Percentiles rank a stretch among this genome's conserved stretches.
Conservation (phyloP, 495 filamentous ascomycete species). For the Evansstolkia leycettana region DNA sequence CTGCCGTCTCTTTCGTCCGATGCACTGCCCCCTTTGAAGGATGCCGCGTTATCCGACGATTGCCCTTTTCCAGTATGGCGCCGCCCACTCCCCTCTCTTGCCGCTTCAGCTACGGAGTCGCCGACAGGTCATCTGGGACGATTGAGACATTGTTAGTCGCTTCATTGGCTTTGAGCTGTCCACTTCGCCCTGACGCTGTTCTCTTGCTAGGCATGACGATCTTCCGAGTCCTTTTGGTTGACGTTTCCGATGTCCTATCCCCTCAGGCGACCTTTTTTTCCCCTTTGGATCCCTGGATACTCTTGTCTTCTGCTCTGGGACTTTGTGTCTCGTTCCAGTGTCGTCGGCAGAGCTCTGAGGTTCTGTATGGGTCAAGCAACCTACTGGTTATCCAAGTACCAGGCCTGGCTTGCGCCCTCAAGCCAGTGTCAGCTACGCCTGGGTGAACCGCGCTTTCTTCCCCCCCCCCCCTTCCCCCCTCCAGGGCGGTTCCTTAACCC, state of each 20-base stretch:
- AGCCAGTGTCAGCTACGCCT: constrained; percentile 1
- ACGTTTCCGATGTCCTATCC: too few relatives aligned
- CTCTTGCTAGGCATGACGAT: too few relatives aligned
- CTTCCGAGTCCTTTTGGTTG: too few relatives aligned
- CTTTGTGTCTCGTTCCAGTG: too few relatives aligned
- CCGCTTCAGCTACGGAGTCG: constrained; percentile 6
- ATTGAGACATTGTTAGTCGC: constrained; percentile 5
- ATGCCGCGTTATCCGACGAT: constrained; percentile 6
- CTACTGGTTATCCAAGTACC: too few relatives aligned
- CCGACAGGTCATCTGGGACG: constrained; percentile 4
- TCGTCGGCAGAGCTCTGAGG: too few relatives aligned
- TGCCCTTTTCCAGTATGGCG: constrained; percentile 5
- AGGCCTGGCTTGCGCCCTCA: too few relatives aligned
- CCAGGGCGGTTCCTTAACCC: constrained; percentile 2
- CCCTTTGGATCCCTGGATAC: too few relatives aligned
- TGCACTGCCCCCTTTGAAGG: constrained; percentile 6
- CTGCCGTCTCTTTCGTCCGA: background rate
- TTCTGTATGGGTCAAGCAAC: too few relatives aligned
- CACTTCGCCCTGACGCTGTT: constrained; percentile 1
- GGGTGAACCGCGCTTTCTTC: background rate
- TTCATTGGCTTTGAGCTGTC: constrained; percentile 4
- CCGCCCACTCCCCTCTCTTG: too few relatives aligned
- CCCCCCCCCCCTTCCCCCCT: constrained; percentile 1
- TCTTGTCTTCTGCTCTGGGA: too few relatives aligned
- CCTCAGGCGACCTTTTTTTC: too few relatives aligned